A percentile compares a stretch with the other conserved stretches of the same genome.
Evolutionary conservation across 1,284 basidiomycete species (phyloP).

Genomic region (Pseudozyma hubeiensis): DNA sequence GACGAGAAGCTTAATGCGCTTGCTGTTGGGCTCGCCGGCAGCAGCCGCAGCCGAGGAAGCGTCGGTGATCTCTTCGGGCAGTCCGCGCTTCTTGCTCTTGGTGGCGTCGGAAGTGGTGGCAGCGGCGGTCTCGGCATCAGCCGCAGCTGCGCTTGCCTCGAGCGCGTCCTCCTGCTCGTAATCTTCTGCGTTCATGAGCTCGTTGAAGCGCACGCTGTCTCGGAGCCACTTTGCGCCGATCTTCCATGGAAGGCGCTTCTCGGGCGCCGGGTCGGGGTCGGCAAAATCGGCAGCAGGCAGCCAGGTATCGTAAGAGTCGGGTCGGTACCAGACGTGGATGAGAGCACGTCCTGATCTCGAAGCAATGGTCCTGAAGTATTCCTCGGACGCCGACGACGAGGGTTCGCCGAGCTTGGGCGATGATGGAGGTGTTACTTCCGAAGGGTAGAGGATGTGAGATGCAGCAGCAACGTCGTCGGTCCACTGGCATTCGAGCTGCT

Average conservation of each 20-base stretch:
- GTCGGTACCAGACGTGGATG: slow-evolving; percentile 69
- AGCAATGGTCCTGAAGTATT: slow-evolving; percentile 67
- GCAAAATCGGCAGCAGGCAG: slow-evolving; percentile 66
- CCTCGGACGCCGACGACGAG: slow-evolving; percentile 30
- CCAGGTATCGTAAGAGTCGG: slow-evolving; percentile 69
- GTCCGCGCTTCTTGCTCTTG: slow-evolving; percentile 59
- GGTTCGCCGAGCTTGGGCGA: slow-evolving; percentile 48
- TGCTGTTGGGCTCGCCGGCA: slow-evolving; percentile 42
- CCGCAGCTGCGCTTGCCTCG: slow-evolving; percentile 26
- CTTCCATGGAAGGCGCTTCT: slow-evolving; percentile 55
- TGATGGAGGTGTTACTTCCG: slow-evolving; percentile 48
- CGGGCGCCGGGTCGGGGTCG: slow-evolving; percentile 66
- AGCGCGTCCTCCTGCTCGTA: slow-evolving; percentile 63
- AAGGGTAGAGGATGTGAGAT: slow-evolving; percentile 61
- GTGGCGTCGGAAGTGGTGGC: slow-evolving; percentile 17
- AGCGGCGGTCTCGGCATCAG: slow-evolving; percentile 29
- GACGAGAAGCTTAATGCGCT: slow-evolving; percentile 66
- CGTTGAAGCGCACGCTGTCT: slow-evolving; percentile 65
- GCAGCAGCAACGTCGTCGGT: slow-evolving; percentile 48
- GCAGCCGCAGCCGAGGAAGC: slow-evolving; percentile 40
- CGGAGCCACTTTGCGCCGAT: slow-evolving; percentile 62
- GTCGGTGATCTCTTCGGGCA: slow-evolving; percentile 65
- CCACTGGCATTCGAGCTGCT: slow-evolving; percentile 62
- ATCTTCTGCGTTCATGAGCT: slow-evolving; percentile 68
- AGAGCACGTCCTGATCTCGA: slow-evolving; percentile 60